phyloP scores from a whole-genome alignment of 495 filamentous ascomycete species.

The Aspergillus saccharolyticus region DNA sequence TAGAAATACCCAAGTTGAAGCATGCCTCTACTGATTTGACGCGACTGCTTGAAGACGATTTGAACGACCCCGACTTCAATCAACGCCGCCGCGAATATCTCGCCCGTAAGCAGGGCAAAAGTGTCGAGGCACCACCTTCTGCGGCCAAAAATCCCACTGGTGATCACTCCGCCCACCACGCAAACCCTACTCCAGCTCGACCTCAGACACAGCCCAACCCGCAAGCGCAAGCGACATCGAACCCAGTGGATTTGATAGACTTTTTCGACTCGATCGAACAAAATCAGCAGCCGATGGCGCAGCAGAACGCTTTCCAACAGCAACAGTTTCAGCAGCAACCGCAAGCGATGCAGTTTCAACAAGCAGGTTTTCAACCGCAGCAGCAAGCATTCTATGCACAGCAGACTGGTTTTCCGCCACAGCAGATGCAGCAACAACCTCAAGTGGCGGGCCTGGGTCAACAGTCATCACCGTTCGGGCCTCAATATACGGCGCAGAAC shows the following conservation, averaged over 20 bases:
- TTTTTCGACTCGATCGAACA: constrained; percentile 98
- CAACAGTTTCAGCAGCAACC: constrained; percentile 30
- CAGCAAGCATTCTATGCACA: constrained; percentile 32
- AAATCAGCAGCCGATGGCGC: constrained; percentile 68
- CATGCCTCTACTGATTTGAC: constrained; percentile 91
- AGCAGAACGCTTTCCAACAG: constrained; percentile 38
- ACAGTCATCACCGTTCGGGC: constrained; percentile 24
- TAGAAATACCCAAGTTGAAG: constrained; percentile 96
- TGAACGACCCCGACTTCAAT: constrained; percentile 95
- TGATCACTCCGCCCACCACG: constrained; percentile 20
- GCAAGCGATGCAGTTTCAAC: constrained; percentile 40
- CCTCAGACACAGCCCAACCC: constrained; percentile 24
- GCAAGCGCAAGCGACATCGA: constrained; percentile 38
- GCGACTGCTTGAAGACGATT: constrained; percentile 86
- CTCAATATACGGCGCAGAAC: constrained; percentile 44
- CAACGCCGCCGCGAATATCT: constrained; percentile 88
- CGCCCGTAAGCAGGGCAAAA: constrained; percentile 75
- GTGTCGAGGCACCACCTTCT: constrained; percentile 14
- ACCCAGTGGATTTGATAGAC: constrained; percentile 84
- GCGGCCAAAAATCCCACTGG: constrained; percentile 21
- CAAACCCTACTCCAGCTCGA: constrained; percentile 17
- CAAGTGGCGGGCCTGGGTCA: constrained; percentile 27
- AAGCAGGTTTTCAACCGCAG: constrained; percentile 45
- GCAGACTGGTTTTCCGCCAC: constrained; percentile 21
- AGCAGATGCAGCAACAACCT: constrained; percentile 11